Base-by-base conservation (phyloP, 768 basidiomycete species). In the Nidularia pulvinata region DNA sequence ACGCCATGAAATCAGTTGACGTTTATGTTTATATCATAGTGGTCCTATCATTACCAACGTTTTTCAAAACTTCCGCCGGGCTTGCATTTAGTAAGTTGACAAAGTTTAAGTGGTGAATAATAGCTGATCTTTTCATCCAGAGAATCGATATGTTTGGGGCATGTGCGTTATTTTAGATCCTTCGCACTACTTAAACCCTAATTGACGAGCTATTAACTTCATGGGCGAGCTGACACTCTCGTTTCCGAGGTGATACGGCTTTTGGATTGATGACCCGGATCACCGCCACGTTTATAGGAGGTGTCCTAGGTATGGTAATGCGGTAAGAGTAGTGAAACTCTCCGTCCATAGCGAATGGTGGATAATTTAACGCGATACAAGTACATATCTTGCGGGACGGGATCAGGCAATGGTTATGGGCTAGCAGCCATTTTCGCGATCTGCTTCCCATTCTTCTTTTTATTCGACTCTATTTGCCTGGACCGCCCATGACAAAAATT, bases 191-290 rank as follows among this genome's bases (percentile, higher is more conserved):
- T 42, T 42, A 3, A 11, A 3, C 37, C 11, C 37, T 42, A 16
- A 42, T 16, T 42, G 37, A 11, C 11, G 37, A 42, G 11, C 37
- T 11, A 16, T 11, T 51, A 89, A 86, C 14, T 77, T 91, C 62
- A 90, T 91, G 85, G 88, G 82, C 0, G 89, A 91, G 59, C 69
- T 90, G 5, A 88, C 88, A 0, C 66, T 89, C 0, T 7, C 81
- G 89, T 14, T 91, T 89, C 61, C 77, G 86, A 45, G 90, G 90
- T 1, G 90, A 93, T 50, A 93, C 90, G 0, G 77, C 81, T 0
- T 88, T 88, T 55, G 86, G 81, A 1, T 74, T 89, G 11, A 68
- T 83, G 3, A 73, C 81, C 0, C 79, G 90, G 53, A 75, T 89
- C 19, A 39, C 78, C 4, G 82, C 81, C 46, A 91, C 90, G 1